Evolutionary conservation across 1,284 basidiomycete genomes (phyloP).

Genomic region (Xerocomus nothofagi): DNA sequence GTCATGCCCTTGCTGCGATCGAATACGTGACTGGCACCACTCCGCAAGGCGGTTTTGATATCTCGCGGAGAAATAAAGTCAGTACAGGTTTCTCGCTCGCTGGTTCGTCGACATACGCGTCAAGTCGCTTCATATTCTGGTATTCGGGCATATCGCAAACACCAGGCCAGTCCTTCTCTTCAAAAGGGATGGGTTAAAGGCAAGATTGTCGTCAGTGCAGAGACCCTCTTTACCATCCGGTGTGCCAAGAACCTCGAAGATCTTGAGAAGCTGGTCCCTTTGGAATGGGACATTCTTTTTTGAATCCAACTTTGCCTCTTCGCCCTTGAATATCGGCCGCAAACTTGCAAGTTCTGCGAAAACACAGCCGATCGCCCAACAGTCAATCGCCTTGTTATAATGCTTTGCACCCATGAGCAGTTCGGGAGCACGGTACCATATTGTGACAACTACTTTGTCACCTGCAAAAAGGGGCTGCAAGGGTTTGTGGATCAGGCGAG

Average conservation of each 20-base stretch:
- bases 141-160: slow-evolving; percentile 90
- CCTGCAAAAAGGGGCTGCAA: slow-evolving; percentile 84
- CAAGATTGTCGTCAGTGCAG: not conserved
- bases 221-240: slow-evolving; percentile 65
- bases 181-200: slow-evolving; percentile 2
- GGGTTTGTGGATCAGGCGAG: slow-evolving; percentile 83
- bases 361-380: slow-evolving; percentile 97
- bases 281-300: slow-evolving; percentile 95
- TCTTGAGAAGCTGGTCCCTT: slow-evolving; percentile 90
- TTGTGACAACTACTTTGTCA: slow-evolving; percentile 99
- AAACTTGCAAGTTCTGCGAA: slow-evolving; percentile 93
- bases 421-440: slow-evolving; percentile 98
- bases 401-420: slow-evolving; percentile 93
- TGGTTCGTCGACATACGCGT: slow-evolving; percentile 52
- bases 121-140: slow-evolving; percentile 77
- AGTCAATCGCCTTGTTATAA: slow-evolving; percentile 94
- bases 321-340: slow-evolving; percentile 98
- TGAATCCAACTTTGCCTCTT: slow-evolving; percentile 94
- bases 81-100: not conserved
- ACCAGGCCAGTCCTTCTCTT: slow-evolving; percentile 85
- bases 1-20: slow-evolving; percentile 70
- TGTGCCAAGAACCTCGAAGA: slow-evolving; percentile 92
- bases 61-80: slow-evolving; percentile 36
- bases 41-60: slow-evolving; percentile 66
- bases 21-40: slow-evolving; percentile 77